Percentiles rank a stretch among this genome's conserved stretches.
Evolutionary conservation across 2,329 filamentous ascomycete genomes (phyloP).

Genomic region (Aspergillus tanneri): DNA sequence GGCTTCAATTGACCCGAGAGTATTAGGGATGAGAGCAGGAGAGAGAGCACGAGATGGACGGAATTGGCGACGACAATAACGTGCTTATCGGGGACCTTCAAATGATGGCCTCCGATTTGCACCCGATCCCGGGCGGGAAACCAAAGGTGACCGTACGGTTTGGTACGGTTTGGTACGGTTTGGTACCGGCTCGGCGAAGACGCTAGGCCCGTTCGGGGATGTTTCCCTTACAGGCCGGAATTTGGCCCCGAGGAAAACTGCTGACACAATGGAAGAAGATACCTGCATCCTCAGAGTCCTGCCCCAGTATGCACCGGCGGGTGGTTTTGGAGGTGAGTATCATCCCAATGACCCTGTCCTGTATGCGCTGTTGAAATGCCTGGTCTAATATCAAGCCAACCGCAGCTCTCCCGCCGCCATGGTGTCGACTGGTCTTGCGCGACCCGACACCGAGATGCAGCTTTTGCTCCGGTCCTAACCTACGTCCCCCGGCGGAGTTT

Average conservation of each 20-base stretch:
- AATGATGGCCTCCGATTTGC: constrained; percentile 32
- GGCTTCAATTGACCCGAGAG: not conserved
- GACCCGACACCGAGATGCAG: constrained; percentile 26
- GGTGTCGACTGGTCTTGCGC: constrained; percentile 42
- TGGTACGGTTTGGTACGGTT: not conserved
- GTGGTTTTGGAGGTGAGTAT: constrained; percentile 33
- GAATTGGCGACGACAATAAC: constrained; percentile 17
- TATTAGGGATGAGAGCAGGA: constrained; percentile 2
- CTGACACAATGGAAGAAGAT: constrained; percentile 15
- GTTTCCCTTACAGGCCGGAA: constrained; percentile 8
- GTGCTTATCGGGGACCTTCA: constrained; percentile 20
- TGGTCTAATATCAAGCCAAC: not conserved
- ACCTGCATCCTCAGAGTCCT: not conserved
- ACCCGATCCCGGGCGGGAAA: constrained; percentile 30
- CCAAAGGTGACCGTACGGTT: not conserved
- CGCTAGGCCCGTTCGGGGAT: not conserved
- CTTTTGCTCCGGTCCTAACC: constrained; percentile 18
- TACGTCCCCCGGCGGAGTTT: constrained; percentile 35
- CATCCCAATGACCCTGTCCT: not conserved
- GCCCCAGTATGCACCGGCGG: constrained; percentile 37
- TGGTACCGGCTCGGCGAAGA: not conserved
- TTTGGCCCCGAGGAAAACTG: constrained; percentile 20
- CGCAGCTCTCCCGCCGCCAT: constrained; percentile 39
- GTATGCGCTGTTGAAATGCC: not conserved
- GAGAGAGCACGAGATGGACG: constrained; percentile 1